Percentiles rank a stretch among this genome's conserved stretches.
These are phyloP conservation scores for Chaetomiaceae sp. DNA, from an alignment of 2,329 filamentous ascomycete genomes.

Conservation along the genomic window DNA sequence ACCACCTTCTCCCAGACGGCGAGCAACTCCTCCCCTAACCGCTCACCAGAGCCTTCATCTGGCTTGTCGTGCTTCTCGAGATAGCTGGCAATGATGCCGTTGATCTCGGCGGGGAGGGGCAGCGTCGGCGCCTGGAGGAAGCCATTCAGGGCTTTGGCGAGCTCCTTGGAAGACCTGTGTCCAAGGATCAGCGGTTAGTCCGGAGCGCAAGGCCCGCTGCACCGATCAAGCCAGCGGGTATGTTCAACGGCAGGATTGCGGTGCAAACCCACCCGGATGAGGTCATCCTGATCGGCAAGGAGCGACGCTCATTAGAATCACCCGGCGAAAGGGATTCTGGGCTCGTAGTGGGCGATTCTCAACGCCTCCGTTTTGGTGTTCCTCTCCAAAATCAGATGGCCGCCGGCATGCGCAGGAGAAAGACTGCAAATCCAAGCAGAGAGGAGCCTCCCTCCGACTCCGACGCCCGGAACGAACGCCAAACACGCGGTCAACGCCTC, in stretches of 20 bases:
- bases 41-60: conserved; percentile 65
- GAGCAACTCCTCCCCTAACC: conserved; percentile 68
- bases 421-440: too few species aligned
- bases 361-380: too few species aligned
- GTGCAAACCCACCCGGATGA: conserved; percentile 26
- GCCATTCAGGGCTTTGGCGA: conserved; percentile 52
- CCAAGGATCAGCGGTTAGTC: background rate
- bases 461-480: background rate
- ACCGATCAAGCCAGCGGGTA: background rate
- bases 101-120: conserved; percentile 64
- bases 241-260: background rate
- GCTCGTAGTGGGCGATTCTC: background rate
- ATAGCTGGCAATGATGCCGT: conserved; percentile 60
- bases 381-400: too few species aligned
- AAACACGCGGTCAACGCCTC: background rate
- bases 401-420: too few species aligned
- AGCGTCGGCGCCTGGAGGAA: conserved; percentile 47
- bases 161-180: conserved; percentile 55
- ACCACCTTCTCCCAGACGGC: conserved; percentile 63
- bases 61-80: conserved; percentile 62
- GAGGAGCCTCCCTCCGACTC: too few species aligned
- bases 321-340: conserved; percentile 3
- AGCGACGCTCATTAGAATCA: conserved; percentile 11
- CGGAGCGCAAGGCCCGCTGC: background rate
- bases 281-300: conserved; percentile 25